Conservation (phyloP, 208 protist genomes). For the Porcisia deanei region DNA sequence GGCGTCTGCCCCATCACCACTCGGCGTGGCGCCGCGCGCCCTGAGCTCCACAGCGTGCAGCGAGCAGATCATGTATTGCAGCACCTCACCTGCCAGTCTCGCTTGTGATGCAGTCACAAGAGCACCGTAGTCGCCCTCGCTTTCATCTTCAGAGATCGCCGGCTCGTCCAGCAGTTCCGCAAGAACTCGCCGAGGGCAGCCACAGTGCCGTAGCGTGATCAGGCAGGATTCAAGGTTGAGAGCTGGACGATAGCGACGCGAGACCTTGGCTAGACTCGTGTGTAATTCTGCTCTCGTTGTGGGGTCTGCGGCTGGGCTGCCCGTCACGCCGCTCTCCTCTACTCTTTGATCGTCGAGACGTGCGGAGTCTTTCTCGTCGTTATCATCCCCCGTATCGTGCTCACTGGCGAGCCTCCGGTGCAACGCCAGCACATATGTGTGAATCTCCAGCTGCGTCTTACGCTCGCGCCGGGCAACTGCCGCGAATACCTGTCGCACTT, state of each 20-base stretch:
- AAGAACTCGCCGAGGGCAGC: neutral
- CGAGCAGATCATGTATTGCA: constrained; percentile 37
- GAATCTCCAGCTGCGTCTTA: constrained; percentile 17
- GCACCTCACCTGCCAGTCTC: constrained; percentile 26
- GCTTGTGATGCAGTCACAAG: neutral
- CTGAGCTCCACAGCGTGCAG: constrained; percentile 27
- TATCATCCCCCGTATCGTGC: neutral
- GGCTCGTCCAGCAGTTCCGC: neutral
- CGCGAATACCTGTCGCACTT: constrained; percentile 51
- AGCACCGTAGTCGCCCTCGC: neutral
- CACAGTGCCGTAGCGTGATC: constrained; percentile 28
- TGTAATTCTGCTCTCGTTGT: too few species aligned
- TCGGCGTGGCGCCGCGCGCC: neutral
- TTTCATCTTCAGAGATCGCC: neutral
- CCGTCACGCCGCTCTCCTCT: neutral
- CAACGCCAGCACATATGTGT: constrained; percentile 8
- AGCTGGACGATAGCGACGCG: constrained; percentile 21
- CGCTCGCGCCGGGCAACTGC: constrained; percentile 33
- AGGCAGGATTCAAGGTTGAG: constrained; percentile 36
- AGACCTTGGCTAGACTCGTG: neutral
- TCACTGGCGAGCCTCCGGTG: neutral
- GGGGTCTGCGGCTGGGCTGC: neutral
- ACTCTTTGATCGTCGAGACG: neutral
- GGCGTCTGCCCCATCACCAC: neutral
- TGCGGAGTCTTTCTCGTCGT: neutral